These are phyloP conservation scores for Pseudogymnoascus sp. DNA, from an alignment of 2,329 filamentous ascomycete species.

Conservation along the genomic window DNA sequence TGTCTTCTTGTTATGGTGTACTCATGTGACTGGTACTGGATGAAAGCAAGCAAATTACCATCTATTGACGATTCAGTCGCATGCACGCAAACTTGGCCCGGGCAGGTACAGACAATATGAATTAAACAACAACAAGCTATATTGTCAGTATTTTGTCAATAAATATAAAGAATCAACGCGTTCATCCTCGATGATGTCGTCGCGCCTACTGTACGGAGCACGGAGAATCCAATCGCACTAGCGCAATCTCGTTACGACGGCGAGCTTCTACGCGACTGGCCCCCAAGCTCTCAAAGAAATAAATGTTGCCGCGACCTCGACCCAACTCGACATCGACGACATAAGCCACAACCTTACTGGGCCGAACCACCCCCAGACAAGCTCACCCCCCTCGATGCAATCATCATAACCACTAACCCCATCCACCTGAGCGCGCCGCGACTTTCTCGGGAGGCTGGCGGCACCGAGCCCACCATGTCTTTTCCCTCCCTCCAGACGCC, in stretches of 20 bases:
- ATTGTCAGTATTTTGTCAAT: not conserved
- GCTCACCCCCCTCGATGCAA: conserved; percentile 6
- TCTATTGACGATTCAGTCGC: not conserved
- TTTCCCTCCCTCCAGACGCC: conserved; percentile 44
- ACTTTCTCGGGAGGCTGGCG: conserved; percentile 2
- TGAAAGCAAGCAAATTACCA: not conserved
- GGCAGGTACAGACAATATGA: not conserved
- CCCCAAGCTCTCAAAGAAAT: conserved; percentile 7
- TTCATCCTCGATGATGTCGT: not conserved
- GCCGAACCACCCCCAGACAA: not conserved
- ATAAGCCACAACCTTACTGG: conserved; percentile 1
- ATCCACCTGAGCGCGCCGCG: conserved; percentile 7
- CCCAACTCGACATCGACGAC: conserved; percentile 3
- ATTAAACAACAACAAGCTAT: not conserved
- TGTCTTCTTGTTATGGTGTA: not conserved
- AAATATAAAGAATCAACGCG: not conserved
- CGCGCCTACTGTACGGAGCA: not conserved
- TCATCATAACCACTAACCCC: not conserved
- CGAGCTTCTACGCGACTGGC: conserved; percentile 7
- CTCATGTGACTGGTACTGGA: not conserved
- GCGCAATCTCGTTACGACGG: conserved; percentile 5
- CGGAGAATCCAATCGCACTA: conserved; percentile 9
- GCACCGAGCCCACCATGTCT: conserved; percentile 9
- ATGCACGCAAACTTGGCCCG: not conserved
- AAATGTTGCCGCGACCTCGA: conserved; percentile 7